phyloP scores from a whole-genome alignment of 169 alveolate species.

The Cryptosporidium viatorum region DNA sequence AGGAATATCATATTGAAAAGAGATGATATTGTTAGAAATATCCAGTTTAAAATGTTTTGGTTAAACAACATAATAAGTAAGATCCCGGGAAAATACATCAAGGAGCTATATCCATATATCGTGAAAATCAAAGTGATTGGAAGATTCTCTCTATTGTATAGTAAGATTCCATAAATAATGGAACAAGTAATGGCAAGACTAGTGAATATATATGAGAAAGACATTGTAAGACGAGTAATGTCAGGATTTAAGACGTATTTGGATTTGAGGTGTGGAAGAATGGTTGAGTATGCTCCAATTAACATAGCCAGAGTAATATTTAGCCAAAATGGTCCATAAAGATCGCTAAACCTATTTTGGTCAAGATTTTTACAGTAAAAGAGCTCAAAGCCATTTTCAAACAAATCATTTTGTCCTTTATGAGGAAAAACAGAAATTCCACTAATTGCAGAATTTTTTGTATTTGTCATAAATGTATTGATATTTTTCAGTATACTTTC shows the following conservation, averaged over 20 bases:
- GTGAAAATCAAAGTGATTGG: constrained; percentile 52
- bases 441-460: constrained; percentile 19
- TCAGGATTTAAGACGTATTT: constrained; percentile 52
- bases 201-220: constrained; percentile 51
- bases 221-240: constrained; percentile 23
- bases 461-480: constrained; percentile 1
- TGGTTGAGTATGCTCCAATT: constrained; percentile 49
- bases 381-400: constrained; percentile 41
- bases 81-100: constrained; percentile 39
- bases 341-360: constrained; percentile 43
- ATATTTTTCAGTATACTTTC: constrained; percentile 27
- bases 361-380: constrained; percentile 60
- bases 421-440: constrained; percentile 23
- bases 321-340: constrained; percentile 68
- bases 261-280: constrained; percentile 48
- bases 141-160: constrained; percentile 14
- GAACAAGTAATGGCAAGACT: constrained; percentile 4
- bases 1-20: constrained; percentile 37
- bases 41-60: constrained; percentile 27
- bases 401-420: neutral
- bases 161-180: constrained; percentile 6
- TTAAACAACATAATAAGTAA: constrained; percentile 20
- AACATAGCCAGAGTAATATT: constrained; percentile 27
- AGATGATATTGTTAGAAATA: constrained; percentile 7
- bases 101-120: constrained; percentile 63